phyloP scores from a whole-genome alignment of 208 protist species.

The Plasmodiophora brassicae region DNA sequence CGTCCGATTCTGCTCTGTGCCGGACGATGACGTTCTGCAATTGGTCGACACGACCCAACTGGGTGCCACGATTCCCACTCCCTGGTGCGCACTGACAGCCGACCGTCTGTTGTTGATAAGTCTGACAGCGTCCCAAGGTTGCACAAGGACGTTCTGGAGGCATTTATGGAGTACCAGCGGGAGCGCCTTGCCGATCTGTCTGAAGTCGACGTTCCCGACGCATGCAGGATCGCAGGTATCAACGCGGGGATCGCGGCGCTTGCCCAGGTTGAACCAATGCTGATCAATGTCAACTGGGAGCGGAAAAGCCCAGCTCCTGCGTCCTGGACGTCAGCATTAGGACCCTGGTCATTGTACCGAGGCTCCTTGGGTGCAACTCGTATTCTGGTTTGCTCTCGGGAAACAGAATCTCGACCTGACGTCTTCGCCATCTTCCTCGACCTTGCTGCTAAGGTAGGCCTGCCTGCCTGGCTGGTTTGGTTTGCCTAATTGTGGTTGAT shows the following conservation, averaged over 20 bases:
- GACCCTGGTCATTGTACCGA: neutral
- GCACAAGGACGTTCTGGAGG: neutral
- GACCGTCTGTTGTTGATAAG: too few species aligned
- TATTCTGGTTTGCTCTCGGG: neutral
- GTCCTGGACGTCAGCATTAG: neutral
- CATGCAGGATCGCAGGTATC: neutral
- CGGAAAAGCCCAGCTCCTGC: neutral
- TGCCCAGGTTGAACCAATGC: neutral
- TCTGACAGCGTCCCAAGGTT: too few species aligned
- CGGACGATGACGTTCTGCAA: neutral
- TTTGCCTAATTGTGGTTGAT: too few species aligned
- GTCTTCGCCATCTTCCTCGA: constrained; percentile 20
- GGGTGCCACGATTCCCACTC: too few species aligned
- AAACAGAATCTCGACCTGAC: neutral
- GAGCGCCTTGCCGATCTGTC: neutral
- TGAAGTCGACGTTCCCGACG: neutral
- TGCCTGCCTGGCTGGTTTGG: too few species aligned
- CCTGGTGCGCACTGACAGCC: too few species aligned
- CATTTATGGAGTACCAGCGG: neutral
- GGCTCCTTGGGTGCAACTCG: neutral
- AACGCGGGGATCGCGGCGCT: neutral
- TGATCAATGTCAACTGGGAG: neutral
- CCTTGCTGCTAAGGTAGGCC: neutral
- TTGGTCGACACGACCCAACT: neutral
- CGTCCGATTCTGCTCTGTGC: neutral